Base-by-base conservation (phyloP, 805 yeast genomes). In the Wickerhamia fluorescens region DNA sequence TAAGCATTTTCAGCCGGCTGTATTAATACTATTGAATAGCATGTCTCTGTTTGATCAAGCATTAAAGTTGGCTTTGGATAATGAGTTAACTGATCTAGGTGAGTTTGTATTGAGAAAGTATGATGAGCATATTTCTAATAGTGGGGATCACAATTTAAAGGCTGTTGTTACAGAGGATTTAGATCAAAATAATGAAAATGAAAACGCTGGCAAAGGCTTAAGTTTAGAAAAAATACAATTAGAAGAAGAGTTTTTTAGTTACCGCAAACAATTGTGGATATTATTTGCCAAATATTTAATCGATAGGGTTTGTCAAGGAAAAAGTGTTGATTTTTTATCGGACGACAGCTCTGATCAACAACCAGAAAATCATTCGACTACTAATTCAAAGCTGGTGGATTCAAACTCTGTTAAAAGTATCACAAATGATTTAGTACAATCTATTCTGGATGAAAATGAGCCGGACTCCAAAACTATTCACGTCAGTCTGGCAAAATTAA, bases 41-140 rank as follows among this genome's bases (percentile, higher is more conserved):
- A 55, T 85, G 53, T 73, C 68, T 4, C 64, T 82, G 25, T 83
- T 68, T 46, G 94, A 86, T 36, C 87, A 83, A 30, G 96, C 97
- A 0, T 74, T 88, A 20, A 66, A 66, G 27, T 51, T 92, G 31
- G 89, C 96, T 0, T 58, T 92, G 25, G 66, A 71, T 4, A 56
- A 73, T 36, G 71, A 72, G 19, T 57, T 79, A 41, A 54, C 75
- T 5, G 78, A 76, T 14, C 57, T 73, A 24, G 88, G 57, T 1
- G 62, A 57, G 24, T 51, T 46, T 36, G 59, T 62, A 2, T 40
- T 63, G 29, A 48, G 45, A 20, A 51, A 47, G 16, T 60, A 49
- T 34, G 64, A 56, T 25, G 51, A 56, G 28, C 38, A 24, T 25
- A 29, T 38, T 7, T 30, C 35, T 2, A 25, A 35, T 19, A 36